A percentile compares a stretch with the other conserved stretches of the same genome.
phyloP scores from a whole-genome alignment of 1,139 yeast genomes.

The Zhuliangozyma blackwelliae region DNA sequence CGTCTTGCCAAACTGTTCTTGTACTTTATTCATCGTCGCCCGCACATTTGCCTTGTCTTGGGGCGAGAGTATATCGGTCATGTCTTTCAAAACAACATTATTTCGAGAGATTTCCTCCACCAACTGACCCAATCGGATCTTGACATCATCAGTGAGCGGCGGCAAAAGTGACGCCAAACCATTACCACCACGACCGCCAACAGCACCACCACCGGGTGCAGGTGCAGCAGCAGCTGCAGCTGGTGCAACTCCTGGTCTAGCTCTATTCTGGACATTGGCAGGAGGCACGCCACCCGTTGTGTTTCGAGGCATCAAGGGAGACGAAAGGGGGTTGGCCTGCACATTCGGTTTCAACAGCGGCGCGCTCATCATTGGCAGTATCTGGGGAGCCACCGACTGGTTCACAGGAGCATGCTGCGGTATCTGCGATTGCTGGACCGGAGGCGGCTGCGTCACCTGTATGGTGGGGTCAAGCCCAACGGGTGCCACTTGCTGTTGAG shows the following conservation, averaged over 20 bases:
- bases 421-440: slow-evolving; percentile 2
- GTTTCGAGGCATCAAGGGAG: slow-evolving; percentile 15
- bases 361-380: slow-evolving; percentile 20
- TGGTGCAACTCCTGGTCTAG: slow-evolving; percentile 3
- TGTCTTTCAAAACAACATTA: slow-evolving; percentile 63
- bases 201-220: slow-evolving; percentile 13
- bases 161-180: slow-evolving; percentile 19
- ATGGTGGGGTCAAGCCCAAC: too few relatives aligned
- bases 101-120: slow-evolving; percentile 66
- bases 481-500: slow-evolving; percentile 11
- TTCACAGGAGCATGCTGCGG: too few relatives aligned
- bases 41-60: slow-evolving; percentile 64
- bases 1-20: slow-evolving; percentile 63
- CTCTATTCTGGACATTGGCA: neutral
- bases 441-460: slow-evolving; percentile 4
- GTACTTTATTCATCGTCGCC: slow-evolving; percentile 52
- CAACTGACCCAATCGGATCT: slow-evolving; percentile 51
- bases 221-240: slow-evolving; percentile 2
- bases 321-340: slow-evolving; percentile 10
- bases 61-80: slow-evolving; percentile 54
- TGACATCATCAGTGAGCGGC: slow-evolving; percentile 42
- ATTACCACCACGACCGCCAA: neutral
- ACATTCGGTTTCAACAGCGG: slow-evolving; percentile 20
- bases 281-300: neutral
- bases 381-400: slow-evolving; percentile 9